Percentiles rank a stretch among this genome's conserved stretches.
phyloP scores from a whole-genome alignment of 257 asterid species.

The Solanum pinnatisectum region DNA sequence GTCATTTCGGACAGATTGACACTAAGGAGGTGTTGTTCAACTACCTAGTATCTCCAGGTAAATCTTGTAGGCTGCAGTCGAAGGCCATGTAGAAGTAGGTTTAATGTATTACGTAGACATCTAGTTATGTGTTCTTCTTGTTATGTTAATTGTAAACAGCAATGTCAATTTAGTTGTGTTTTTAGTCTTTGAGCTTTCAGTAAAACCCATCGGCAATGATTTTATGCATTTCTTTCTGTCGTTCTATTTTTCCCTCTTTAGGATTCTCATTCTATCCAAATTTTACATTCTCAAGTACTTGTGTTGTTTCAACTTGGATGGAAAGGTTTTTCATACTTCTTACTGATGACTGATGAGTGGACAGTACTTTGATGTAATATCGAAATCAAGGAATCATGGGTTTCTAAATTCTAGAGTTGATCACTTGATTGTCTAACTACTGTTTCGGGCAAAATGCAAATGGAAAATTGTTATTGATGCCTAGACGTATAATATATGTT shows the following conservation, averaged over 20 bases:
- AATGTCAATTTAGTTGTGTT: background rate
- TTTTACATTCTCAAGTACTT: background rate
- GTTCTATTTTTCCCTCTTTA: background rate
- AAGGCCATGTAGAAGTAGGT: background rate
- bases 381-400: background rate
- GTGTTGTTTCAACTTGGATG: background rate
- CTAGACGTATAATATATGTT: background rate
- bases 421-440: background rate
- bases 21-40: conserved; percentile 22
- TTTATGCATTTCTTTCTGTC: background rate
- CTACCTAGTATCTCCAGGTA: conserved; percentile 22
- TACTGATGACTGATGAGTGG: background rate
- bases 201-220: background rate
- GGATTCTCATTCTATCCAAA: background rate
- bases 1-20: conserved; percentile 13
- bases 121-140: background rate
- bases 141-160: background rate
- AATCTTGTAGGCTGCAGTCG: conserved; percentile 8
- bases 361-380: background rate
- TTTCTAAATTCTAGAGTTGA: background rate
- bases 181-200: background rate
- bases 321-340: background rate
- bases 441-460: background rate
- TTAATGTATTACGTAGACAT: background rate
- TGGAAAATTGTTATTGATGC: background rate